A percentile compares a stretch with the other conserved stretches of the same genome.
Conservation (phyloP, 1,139 yeast genomes). For the Taphrina populina region DNA sequence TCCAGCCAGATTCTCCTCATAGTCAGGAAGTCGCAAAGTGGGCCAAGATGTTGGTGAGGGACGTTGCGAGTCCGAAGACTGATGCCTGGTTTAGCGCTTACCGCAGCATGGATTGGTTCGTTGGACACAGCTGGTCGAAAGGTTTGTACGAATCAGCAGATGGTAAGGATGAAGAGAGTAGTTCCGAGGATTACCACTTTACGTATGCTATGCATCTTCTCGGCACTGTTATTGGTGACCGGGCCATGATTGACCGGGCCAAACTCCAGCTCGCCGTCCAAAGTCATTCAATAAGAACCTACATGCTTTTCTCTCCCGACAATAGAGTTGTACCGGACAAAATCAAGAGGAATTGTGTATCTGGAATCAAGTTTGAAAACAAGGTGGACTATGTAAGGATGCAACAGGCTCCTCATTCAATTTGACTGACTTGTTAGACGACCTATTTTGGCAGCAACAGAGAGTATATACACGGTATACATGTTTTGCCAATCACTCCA, state of each 20-base stretch:
- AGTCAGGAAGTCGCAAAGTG: conserved; percentile 44
- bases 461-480: conserved; percentile 92
- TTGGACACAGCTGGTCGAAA: conserved; percentile 83
- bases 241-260: conserved; percentile 68
- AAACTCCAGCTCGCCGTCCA: conserved; percentile 68
- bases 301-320: conserved; percentile 58
- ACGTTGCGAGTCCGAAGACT: conserved; percentile 69
- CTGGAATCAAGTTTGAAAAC: conserved; percentile 55
- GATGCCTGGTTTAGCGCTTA: conserved; percentile 74
- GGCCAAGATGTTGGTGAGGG: conserved; percentile 66
- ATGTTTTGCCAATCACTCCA: conserved; percentile 43
- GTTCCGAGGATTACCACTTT: conserved; percentile 65
- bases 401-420: background rate
- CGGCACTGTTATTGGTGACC: conserved; percentile 68
- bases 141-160: conserved; percentile 70
- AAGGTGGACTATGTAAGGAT: conserved; percentile 53
- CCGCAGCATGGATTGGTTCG: conserved; percentile 75
- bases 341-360: conserved; percentile 62
- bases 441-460: conserved; percentile 76
- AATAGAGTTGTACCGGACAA: conserved; percentile 61
- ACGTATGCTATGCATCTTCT: conserved; percentile 79
- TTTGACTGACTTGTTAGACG: conserved; percentile 53
- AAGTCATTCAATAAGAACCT: conserved; percentile 60
- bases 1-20: conserved; percentile 51
- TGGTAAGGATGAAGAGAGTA: conserved; percentile 77